Percentiles rank a stretch among this genome's conserved stretches.
Evolutionary conservation across 108 stramenopile genomes (phyloP).

Genomic region (Nannochloropsis gaditana): DNA sequence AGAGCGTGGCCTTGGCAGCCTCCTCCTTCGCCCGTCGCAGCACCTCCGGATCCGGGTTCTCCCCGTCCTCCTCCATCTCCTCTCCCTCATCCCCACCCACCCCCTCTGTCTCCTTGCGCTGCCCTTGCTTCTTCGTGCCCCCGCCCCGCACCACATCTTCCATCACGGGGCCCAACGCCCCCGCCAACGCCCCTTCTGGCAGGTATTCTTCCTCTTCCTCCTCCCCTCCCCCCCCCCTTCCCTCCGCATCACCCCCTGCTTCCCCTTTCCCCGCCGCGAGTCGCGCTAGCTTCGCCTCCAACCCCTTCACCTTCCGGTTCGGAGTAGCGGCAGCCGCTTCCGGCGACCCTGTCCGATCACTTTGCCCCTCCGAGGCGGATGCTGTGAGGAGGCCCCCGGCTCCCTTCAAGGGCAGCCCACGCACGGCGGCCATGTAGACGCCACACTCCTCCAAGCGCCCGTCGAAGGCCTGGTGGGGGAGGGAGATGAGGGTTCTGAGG

Average conservation of each 20-base stretch:
- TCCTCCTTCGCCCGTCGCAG: constrained; percentile 2
- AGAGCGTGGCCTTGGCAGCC: constrained; percentile 9
- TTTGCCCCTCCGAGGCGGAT: not conserved
- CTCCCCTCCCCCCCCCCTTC: not conserved
- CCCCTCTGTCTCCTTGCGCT: constrained; percentile 17
- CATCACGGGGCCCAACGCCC: not conserved
- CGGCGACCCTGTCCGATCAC: not conserved
- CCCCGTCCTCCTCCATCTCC: constrained; percentile 20
- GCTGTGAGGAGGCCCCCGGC: not conserved
- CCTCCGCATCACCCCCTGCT: not conserved
- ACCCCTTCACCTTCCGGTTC: constrained; percentile 2
- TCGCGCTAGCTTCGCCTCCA: not conserved
- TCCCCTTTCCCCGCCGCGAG: not conserved
- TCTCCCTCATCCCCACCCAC: constrained; percentile 38
- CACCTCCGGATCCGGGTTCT: constrained; percentile 24
- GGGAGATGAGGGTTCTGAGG: not conserved
- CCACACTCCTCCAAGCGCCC: constrained; percentile 4
- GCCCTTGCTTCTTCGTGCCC: constrained; percentile 27
- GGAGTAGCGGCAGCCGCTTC: not conserved
- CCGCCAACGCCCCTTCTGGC: constrained; percentile 10
- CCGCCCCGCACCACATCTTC: not conserved
- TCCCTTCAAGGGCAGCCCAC: not conserved
- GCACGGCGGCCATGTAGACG: constrained; percentile 2
- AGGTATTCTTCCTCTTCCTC: constrained; percentile 26
- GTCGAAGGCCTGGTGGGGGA: not conserved